Evolutionary conservation across 495 filamentous ascomycete species (phyloP), one percentile per base, ranked within the genome.

Genomic region (Tuber calosporum): DNA sequence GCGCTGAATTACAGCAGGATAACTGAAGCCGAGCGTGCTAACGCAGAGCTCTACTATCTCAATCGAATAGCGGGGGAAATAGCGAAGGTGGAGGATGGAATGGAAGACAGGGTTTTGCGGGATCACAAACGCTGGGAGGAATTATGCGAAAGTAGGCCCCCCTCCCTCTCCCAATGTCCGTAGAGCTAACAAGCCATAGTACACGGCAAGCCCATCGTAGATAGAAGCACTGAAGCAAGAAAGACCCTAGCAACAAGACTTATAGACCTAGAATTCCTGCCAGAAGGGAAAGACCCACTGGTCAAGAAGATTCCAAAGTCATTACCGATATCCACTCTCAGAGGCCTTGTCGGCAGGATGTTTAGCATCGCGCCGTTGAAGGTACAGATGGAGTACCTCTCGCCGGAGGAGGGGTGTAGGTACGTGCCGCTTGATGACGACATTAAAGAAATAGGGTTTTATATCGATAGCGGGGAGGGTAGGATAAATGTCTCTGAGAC

Each of bases 41-140:
- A 98, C 78, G 93, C 92, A 19, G 95, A 99, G 72, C 89, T 93
- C 79, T 99, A 94, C 82, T 99, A 98, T 81, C 87, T 98, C 17
- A 90, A 88, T 8, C 87, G 89, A 40, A 93, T 97, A 70, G 91
- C 86, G 26, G 88, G 88, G 68, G 91, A 92, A 78, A 84, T 97
- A 30, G 88, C 90, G 22, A 85, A 85, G 0, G 85, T 89, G 0
- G 84, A 87, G 74, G 82, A 82, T 1, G 83, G 86, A n/a, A 87
- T 89, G 75, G 76, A 80, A 4, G 79, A 81, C 2, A 85, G 92
- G 13, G 83, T 90, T 9, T 82, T 82, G 11, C 76, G 84, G 26
- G 17, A 43, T 1, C 92, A 98, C 81, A 87, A 86, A 2, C 86
- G 93, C 4, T 99, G 90, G 81, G 79, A 73, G 1, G 90, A 89